phyloP scores from a whole-genome alignment of 805 yeast species.

The Saccharomyces paradoxus region DNA sequence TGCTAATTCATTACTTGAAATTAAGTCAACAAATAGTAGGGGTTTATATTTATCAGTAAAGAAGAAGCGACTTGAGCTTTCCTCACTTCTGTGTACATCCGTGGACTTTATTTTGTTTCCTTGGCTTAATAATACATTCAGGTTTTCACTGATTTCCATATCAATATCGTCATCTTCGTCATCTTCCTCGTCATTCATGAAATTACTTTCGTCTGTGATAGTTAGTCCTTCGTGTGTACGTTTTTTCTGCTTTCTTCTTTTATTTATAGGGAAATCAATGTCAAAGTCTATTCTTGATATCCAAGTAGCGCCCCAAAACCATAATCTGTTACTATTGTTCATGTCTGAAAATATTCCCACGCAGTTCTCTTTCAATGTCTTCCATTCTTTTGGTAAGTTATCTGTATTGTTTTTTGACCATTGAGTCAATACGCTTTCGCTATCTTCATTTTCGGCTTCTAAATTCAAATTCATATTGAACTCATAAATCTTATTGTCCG shows the following conservation, averaged over 20 bases:
- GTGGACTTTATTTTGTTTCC: conserved; percentile 10
- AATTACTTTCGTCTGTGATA: conserved; percentile 35
- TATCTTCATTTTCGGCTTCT: conserved; percentile 5
- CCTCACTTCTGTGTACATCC: conserved; percentile 22
- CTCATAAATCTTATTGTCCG: conserved; percentile 70
- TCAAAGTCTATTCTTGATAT: conserved; percentile 62
- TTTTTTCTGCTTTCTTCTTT: conserved; percentile 29
- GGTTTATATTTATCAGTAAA: conserved; percentile 69
- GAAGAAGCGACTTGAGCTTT: conserved; percentile 50
- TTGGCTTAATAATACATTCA: conserved; percentile 5
- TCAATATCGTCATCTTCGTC: conserved; percentile 28
- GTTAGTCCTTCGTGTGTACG: conserved; percentile 37
- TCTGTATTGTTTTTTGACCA: conserved; percentile 82
- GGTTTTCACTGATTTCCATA: conserved; percentile 14
- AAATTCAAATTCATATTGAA: conserved; percentile 33
- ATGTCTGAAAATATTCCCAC: conserved; percentile 57
- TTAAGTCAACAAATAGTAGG: conserved; percentile 49
- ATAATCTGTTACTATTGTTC: conserved; percentile 39
- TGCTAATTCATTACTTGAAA: conserved; percentile 50
- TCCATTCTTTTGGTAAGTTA: conserved; percentile 58
- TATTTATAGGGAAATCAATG: conserved; percentile 43
- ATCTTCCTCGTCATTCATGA: conserved; percentile 27
- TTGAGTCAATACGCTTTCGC: conserved; percentile 36
- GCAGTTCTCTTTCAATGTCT: conserved; percentile 54
- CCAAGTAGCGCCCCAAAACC: conserved; percentile 91